phyloP scores from a whole-genome alignment of 495 filamentous ascomycete genomes.

The Alectoria sarmentosa region DNA sequence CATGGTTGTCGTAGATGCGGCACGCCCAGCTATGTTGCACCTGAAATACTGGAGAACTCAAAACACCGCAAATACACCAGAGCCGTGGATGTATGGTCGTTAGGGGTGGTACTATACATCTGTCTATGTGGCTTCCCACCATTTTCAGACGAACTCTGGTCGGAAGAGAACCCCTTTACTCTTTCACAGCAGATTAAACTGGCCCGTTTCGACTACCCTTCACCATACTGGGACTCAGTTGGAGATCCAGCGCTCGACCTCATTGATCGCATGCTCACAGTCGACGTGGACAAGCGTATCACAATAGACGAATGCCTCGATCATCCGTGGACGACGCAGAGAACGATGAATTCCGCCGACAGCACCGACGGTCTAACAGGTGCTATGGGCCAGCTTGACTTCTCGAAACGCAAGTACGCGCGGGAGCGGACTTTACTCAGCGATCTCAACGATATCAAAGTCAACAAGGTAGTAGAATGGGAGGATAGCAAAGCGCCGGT shows the following conservation, averaged over 20 bases:
- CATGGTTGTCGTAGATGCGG: conserved; percentile 54
- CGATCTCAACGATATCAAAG: conserved; percentile 69
- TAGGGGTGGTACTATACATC: conserved; percentile 98
- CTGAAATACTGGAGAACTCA: conserved; percentile 80
- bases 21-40: conserved; percentile 93
- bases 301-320: conserved; percentile 85
- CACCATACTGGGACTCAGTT: conserved; percentile 95
- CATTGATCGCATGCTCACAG: conserved; percentile 90
- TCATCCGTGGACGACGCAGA: conserved; percentile 78
- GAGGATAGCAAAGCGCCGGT: conserved; percentile 50
- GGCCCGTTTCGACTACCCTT: conserved; percentile 88
- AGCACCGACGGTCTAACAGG: conserved; percentile 91
- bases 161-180: conserved; percentile 69
- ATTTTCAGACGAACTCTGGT: conserved; percentile 88
- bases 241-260: conserved; percentile 85
- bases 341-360: conserved; percentile 53
- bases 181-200: conserved; percentile 86
- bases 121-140: conserved; percentile 97
- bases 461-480: conserved; percentile 53
- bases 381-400: conserved; percentile 72
- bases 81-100: conserved; percentile 94
- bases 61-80: conserved; percentile 82
- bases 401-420: conserved; percentile 68
- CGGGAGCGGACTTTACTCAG: conserved; percentile 82
- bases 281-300: conserved; percentile 73